These are phyloP conservation scores for Xerocomus potaroensis DNA, from an alignment of 768 basidiomycete genomes.

Conservation along the genomic window DNA sequence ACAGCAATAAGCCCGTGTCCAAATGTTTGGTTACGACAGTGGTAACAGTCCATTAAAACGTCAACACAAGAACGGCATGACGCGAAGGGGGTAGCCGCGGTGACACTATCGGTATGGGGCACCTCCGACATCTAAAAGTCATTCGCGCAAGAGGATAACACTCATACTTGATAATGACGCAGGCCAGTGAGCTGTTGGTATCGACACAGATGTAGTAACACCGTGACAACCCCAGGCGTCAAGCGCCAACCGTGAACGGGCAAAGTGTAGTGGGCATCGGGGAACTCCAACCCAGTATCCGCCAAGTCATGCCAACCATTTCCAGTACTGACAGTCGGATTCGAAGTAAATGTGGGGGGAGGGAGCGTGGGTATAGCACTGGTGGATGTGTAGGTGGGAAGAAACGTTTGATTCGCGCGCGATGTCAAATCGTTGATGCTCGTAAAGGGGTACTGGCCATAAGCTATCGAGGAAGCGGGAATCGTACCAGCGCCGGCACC, in stretches of 20 bases:
- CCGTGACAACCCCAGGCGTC: no score
- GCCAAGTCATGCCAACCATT: slow-evolving; percentile 55
- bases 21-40: neutral
- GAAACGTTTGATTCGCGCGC: slow-evolving; percentile 30
- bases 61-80: neutral
- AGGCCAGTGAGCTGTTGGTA: slow-evolving; percentile 5
- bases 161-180: slow-evolving; percentile 1
- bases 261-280: slow-evolving; percentile 46
- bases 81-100: neutral
- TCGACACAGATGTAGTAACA: neutral
- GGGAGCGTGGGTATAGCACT: slow-evolving; percentile 54
- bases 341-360: slow-evolving; percentile 47
- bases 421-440: slow-evolving; percentile 43
- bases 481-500: slow-evolving; percentile 50
- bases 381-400: slow-evolving; percentile 67
- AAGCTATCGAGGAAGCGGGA: slow-evolving; percentile 38
- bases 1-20: slow-evolving; percentile 2
- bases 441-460: slow-evolving; percentile 52
- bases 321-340: slow-evolving; percentile 39
- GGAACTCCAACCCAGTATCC: slow-evolving; percentile 46
- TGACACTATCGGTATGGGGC: neutral
- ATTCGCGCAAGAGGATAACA: neutral
- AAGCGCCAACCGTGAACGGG: slow-evolving; percentile 19
- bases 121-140: neutral
- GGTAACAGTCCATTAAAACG: slow-evolving; percentile 2